These are phyloP conservation scores for Ambrosiella cleistominuta DNA, from an alignment of 2,329 filamentous ascomycete genomes.

Conservation along the genomic window DNA sequence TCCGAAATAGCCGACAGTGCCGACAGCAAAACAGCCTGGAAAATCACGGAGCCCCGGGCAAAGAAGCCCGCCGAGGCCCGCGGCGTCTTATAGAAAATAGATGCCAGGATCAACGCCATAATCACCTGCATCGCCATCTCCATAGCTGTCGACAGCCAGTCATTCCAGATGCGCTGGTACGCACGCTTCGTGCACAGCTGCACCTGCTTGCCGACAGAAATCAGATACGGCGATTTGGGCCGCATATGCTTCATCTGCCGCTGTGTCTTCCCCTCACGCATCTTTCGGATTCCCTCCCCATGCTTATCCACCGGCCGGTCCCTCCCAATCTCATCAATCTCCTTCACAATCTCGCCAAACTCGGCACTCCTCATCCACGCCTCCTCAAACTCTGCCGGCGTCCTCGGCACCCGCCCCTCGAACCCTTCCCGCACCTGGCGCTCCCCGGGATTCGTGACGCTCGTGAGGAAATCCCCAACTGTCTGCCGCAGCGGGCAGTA, in stretches of 20 bases:
- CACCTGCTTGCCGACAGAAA: conserved; percentile 37
- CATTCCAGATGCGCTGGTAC: conserved; percentile 34
- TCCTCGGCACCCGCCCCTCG: conserved; percentile 45
- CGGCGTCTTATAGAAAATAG: conserved; percentile 37
- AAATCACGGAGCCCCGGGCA: conserved; percentile 37
- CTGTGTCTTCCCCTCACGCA: conserved; percentile 31
- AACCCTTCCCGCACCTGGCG: conserved; percentile 37
- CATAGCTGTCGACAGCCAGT: conserved; percentile 30
- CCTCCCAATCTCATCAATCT: conserved; percentile 34
- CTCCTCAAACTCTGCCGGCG: conserved; percentile 48
- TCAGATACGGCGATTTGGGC: conserved; percentile 38
- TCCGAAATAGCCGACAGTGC: conserved; percentile 40
- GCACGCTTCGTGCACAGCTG: conserved; percentile 32
- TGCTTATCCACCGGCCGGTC: conserved; percentile 27
- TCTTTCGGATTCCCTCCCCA: conserved; percentile 21
- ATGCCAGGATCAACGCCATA: conserved; percentile 43
- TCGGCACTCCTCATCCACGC: conserved; percentile 30
- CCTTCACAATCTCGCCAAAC: conserved; percentile 24
- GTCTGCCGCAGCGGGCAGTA: conserved; percentile 49
- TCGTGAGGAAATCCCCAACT: conserved; percentile 52
- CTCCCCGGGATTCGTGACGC: conserved; percentile 47
- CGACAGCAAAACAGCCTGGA: conserved; percentile 43
- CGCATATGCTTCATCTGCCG: conserved; percentile 36
- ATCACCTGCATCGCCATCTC: conserved; percentile 31
- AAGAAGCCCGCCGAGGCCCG: conserved; percentile 34